These are phyloP conservation scores for Beta vulgaris DNA, from an alignment of 148 eudicot species.

Conservation along the genomic window DNA sequence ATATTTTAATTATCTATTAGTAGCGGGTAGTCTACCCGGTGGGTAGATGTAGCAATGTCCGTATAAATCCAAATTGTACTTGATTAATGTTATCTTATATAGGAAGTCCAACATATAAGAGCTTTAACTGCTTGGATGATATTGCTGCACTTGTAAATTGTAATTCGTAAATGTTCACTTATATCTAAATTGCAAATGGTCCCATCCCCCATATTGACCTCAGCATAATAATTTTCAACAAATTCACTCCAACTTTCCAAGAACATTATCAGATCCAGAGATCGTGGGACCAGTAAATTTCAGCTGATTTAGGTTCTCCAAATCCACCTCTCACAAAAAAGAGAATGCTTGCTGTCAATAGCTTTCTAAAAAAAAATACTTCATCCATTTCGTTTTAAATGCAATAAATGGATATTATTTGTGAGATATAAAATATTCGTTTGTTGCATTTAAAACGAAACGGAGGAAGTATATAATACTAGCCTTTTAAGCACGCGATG, in stretches of 20 bases:
- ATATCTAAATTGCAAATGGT: not conserved
- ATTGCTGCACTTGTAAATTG: not conserved
- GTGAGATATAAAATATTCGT: too few relatives aligned
- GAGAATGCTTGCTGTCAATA: not conserved
- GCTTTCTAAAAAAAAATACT: too few relatives aligned
- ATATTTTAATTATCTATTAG: too few relatives aligned
- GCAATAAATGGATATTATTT: too few relatives aligned
- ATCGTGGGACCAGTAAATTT: not conserved
- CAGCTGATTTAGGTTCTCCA: conserved; percentile 5
- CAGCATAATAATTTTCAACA: not conserved
- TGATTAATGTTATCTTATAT: not conserved
- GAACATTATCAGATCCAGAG: not conserved
- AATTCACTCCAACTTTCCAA: not conserved
- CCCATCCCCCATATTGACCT: conserved; percentile 10
- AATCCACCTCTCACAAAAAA: not conserved
- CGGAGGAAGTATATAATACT: too few relatives aligned
- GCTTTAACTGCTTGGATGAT: not conserved
- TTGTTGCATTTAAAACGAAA: too few relatives aligned
- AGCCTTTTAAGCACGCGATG: too few relatives aligned
- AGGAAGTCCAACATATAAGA: not conserved
- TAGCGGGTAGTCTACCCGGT: conserved; percentile 1
- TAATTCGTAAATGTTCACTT: too few relatives aligned
- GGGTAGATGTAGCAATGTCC: too few relatives aligned
- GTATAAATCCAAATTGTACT: not conserved
- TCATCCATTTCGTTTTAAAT: too few relatives aligned